phyloP scores from a whole-genome alignment of 2,329 filamentous ascomycete species.

The Pestalotiopsis sp. region DNA sequence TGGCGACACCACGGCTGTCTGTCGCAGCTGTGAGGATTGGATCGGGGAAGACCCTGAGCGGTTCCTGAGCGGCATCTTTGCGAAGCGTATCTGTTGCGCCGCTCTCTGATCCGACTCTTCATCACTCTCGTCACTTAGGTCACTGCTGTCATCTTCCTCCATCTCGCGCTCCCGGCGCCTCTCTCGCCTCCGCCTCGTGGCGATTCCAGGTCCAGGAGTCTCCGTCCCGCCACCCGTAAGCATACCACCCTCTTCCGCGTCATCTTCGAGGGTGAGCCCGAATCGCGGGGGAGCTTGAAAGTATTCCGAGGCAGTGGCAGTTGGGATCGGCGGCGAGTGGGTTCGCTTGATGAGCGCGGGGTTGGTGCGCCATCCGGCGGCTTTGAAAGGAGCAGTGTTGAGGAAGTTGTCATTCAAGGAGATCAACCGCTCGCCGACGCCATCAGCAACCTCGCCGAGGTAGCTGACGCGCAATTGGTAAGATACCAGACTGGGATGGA shows the following conservation, averaged over 20 bases:
- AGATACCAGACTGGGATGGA: conserved; percentile 64
- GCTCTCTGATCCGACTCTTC: conserved; percentile 72
- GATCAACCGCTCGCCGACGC: conserved; percentile 81
- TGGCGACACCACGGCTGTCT: conserved; percentile 49
- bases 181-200: conserved; percentile 63
- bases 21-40: conserved; percentile 63
- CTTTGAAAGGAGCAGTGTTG: conserved; percentile 79
- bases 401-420: conserved; percentile 77
- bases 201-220: conserved; percentile 66
- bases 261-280: conserved; percentile 66
- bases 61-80: conserved; percentile 87
- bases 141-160: conserved; percentile 84
- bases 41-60: conserved; percentile 88
- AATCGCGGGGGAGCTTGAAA: conserved; percentile 69
- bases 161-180: conserved; percentile 72
- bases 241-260: conserved; percentile 72
- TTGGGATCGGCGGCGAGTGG: conserved; percentile 83
- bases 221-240: conserved; percentile 68
- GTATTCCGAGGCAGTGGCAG: conserved; percentile 79
- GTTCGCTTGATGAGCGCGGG: conserved; percentile 77
- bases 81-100: conserved; percentile 90
- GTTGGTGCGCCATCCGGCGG: conserved; percentile 76
- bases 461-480: conserved; percentile 83
- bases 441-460: conserved; percentile 77
- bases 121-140: conserved; percentile 81